These are phyloP conservation scores for Dryas integrifolia DNA, from an alignment of 331 rosid species.

Conservation along the genomic window DNA sequence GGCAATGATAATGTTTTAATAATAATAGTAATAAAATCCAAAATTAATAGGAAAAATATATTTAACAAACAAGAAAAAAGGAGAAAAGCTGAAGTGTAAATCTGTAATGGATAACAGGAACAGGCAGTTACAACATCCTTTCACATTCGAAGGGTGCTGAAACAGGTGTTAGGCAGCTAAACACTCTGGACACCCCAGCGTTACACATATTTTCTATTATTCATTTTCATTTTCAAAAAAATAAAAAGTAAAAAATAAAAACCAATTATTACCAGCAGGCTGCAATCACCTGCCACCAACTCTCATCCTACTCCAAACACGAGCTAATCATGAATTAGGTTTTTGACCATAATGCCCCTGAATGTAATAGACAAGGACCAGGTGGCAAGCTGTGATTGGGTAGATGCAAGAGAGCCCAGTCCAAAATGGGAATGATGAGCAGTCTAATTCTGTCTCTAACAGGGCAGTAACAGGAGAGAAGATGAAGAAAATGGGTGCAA, in stretches of 20 bases:
- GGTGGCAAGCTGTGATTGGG: background rate
- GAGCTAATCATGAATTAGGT: background rate
- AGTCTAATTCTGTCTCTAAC: background rate
- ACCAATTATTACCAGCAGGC: background rate
- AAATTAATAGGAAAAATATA: background rate
- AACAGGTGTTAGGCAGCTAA: constrained; percentile 50
- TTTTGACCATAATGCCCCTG: constrained; percentile 10
- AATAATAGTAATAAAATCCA: background rate
- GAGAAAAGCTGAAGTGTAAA: constrained; percentile 1
- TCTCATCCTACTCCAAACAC: constrained; percentile 11
- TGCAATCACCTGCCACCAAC: background rate
- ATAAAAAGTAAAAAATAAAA: background rate
- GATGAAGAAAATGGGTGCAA: background rate
- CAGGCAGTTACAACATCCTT: constrained; percentile 38
- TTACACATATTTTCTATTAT: constrained; percentile 14
- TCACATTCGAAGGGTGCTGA: constrained; percentile 30
- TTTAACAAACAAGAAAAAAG: too few species aligned
- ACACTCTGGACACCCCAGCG: constrained; percentile 9
- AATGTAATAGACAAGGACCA: background rate
- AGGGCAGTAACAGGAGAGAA: background rate
- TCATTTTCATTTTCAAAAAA: background rate
- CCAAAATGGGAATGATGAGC: constrained; percentile 6
- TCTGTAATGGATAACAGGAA: background rate
- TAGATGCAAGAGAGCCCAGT: background rate
- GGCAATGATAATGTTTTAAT: constrained; percentile 9